These are phyloP conservation scores for Penicillium sp. DNA, from an alignment of 2,329 filamentous ascomycete species.

Conservation along the genomic window DNA sequence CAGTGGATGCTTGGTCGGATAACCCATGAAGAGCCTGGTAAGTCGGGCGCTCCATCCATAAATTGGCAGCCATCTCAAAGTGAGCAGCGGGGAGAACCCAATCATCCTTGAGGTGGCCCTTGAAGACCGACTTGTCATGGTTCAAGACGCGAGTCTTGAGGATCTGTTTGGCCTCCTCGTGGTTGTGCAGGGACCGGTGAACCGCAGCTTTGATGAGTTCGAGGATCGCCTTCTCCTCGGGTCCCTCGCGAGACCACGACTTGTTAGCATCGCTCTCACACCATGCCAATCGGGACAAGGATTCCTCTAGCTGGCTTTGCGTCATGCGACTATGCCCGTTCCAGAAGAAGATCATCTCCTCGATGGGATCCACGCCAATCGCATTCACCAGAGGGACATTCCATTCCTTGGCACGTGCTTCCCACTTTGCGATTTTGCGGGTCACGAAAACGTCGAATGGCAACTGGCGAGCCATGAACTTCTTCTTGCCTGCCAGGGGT, in stretches of 20 bases:
- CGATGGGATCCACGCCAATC: constrained; percentile 70
- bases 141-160: constrained; percentile 60
- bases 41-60: constrained; percentile 62
- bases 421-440: constrained; percentile 85
- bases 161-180: constrained; percentile 60
- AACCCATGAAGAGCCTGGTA: constrained; percentile 34
- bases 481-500: constrained; percentile 72
- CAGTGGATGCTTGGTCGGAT: constrained; percentile 1
- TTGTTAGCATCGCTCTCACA: constrained; percentile 57
- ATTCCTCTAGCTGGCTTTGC: constrained; percentile 57
- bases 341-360: constrained; percentile 95
- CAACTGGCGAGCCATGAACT: constrained; percentile 80
- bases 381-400: constrained; percentile 69
- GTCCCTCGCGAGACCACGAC: constrained; percentile 48
- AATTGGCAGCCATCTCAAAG: constrained; percentile 79
- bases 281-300: constrained; percentile 61
- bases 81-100: constrained; percentile 69
- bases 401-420: constrained; percentile 64
- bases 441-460: constrained; percentile 83
- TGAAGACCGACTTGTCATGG: constrained; percentile 52
- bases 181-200: constrained; percentile 57
- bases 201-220: constrained; percentile 63
- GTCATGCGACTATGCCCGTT: constrained; percentile 81
- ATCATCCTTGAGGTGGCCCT: constrained; percentile 46
- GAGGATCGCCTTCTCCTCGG: constrained; percentile 60